Percentiles rank a stretch among this genome's conserved stretches.
These are phyloP conservation scores for Cordyceps tenuipes DNA, from an alignment of 2,329 filamentous ascomycete genomes.

Conservation along the genomic window DNA sequence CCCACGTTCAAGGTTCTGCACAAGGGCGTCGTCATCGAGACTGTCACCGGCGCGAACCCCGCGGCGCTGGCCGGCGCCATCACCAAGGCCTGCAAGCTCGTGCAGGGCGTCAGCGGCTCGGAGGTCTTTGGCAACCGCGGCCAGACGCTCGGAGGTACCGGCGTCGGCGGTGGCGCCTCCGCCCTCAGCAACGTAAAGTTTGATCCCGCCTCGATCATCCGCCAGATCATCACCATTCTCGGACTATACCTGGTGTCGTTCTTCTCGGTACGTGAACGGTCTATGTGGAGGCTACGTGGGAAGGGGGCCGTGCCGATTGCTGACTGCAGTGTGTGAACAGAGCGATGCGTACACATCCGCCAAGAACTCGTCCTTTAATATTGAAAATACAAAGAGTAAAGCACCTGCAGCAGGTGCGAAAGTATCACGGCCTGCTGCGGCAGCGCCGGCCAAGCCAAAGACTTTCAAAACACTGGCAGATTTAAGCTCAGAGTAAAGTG, in stretches of 20 bases:
- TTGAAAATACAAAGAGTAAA: conserved; percentile 31
- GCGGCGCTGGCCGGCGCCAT: conserved; percentile 68
- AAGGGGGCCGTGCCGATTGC: conserved; percentile 10
- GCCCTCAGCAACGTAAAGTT: conserved; percentile 16
- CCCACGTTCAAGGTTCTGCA: conserved; percentile 93
- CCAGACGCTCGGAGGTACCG: conserved; percentile 45
- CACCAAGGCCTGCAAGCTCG: conserved; percentile 56
- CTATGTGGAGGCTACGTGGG: not conserved
- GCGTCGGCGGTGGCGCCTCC: conserved; percentile 12
- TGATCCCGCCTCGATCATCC: conserved; percentile 37
- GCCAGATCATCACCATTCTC: conserved; percentile 45
- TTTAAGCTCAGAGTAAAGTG: conserved; percentile 27
- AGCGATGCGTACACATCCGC: conserved; percentile 56
- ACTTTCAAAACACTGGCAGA: conserved; percentile 48
- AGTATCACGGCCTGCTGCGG: conserved; percentile 21
- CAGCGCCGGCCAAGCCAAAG: conserved; percentile 20
- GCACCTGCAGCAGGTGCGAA: conserved; percentile 14
- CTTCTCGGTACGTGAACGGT: conserved; percentile 43
- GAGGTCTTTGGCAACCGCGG: conserved; percentile 47
- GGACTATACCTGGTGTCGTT: conserved; percentile 54
- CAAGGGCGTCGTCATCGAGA: conserved; percentile 62
- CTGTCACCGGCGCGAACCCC: conserved; percentile 74
- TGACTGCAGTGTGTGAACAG: conserved; percentile 23
- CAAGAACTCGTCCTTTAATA: conserved; percentile 51
- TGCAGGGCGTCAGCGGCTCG: conserved; percentile 29